Conservation (phyloP, 495 filamentous ascomycete genomes). For the Polyplosphaeria fusca region DNA sequence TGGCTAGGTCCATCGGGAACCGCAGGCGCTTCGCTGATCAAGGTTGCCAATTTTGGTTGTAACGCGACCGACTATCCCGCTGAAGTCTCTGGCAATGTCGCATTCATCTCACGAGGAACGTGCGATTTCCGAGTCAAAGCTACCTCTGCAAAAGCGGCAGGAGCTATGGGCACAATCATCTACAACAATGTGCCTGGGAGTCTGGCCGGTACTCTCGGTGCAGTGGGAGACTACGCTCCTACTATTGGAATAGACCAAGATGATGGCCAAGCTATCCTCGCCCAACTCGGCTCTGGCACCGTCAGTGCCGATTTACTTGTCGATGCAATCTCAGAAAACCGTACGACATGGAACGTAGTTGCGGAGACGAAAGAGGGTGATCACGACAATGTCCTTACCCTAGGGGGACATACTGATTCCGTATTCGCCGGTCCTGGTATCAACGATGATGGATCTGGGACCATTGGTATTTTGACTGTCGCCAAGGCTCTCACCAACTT, state of each 20-base stretch:
- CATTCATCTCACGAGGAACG: slow-evolving; percentile 59
- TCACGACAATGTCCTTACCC: slow-evolving; percentile 59
- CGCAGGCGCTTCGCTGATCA: slow-evolving; percentile 46
- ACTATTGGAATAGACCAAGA: slow-evolving; percentile 53
- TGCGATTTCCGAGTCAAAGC: slow-evolving; percentile 63
- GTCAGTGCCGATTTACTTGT: slow-evolving; percentile 36
- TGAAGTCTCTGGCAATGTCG: slow-evolving; percentile 55
- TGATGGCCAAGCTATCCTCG: slow-evolving; percentile 51
- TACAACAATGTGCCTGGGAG: slow-evolving; percentile 63
- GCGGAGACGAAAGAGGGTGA: slow-evolving; percentile 65
- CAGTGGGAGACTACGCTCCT: slow-evolving; percentile 49
- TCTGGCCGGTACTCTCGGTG: slow-evolving; percentile 57
- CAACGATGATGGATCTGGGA: slow-evolving; percentile 68
- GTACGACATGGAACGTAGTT: slow-evolving; percentile 57
- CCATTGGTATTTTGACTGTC: slow-evolving; percentile 61
- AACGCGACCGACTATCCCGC: slow-evolving; percentile 53
- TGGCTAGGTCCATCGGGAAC: slow-evolving; percentile 50
- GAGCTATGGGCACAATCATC: slow-evolving; percentile 57
- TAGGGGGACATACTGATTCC: slow-evolving; percentile 69
- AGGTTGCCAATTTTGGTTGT: slow-evolving; percentile 58
- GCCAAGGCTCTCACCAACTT: slow-evolving; percentile 59
- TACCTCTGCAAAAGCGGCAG: slow-evolving; percentile 55
- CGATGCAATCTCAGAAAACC: slow-evolving; percentile 40
- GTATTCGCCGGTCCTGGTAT: slow-evolving; percentile 62
- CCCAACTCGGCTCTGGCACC: slow-evolving; percentile 40